Base-by-base conservation (phyloP, 345 rosid genomes). In the Salix caprea region DNA sequence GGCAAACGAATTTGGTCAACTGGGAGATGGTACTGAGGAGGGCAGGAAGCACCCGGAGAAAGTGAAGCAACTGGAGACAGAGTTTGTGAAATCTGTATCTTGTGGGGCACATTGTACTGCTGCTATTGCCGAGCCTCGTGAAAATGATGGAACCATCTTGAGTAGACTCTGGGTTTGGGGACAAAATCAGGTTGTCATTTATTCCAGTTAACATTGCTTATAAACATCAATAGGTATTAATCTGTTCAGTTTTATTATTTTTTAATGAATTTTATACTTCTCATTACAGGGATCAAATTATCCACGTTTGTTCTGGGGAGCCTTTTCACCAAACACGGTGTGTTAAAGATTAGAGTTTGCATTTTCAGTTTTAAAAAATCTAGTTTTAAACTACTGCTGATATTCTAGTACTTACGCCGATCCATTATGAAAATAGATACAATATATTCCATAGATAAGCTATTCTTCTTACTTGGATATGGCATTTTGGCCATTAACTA, bases 101-200 rank as follows among this genome's bases (percentile, higher is more conserved):
- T 96, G 97, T 88, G 97, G 99, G 80, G 97, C 94, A 44, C 91
- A 92, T 80, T 96, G 98, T 81, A 89, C 97, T 42, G 97, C 90
- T 65, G 97, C 97, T 80, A 84, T 96, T 77, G 97, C 95, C 0
- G 91, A 89, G 65, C 93, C 98, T 65, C 85, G 88, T 79, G 87
- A 89, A 64, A 94, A 90, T 79, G 95, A 91, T 76, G 97, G 92
- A 75, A 85, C 89, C 70, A 78, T 87, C 69, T 88, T 95, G 52
- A 84, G 93, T 23, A 90, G 99, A 75, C 97, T 96, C 60, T 94
- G 99, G 97, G 90, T 96, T 87, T 96, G 99, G 98, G 99, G 99
- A 16, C 99, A 96, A 89, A 94, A 96, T 84, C 99, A 93, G 92
- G 99, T 92, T 24, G 24, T 16, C 5, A 26, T 40, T 54, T 71